Base-by-base conservation (phyloP, 257 asterid genomes). In the Parsonsia alboflavescens region DNA sequence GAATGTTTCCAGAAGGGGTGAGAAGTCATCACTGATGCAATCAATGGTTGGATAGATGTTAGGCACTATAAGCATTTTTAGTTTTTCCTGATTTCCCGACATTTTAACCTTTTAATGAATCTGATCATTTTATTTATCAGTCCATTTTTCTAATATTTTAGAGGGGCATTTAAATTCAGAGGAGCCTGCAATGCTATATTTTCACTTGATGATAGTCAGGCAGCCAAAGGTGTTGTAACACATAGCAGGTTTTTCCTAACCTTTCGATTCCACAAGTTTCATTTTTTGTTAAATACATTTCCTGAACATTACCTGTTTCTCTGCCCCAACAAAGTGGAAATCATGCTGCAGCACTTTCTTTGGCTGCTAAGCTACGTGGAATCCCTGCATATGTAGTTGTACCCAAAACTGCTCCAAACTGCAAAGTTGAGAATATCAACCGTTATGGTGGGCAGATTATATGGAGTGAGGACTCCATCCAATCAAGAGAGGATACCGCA, bases 1-100 rank as follows among this genome's bases (percentile, higher is more conserved):
- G 98, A 94, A 89, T 89, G 93, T 78, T 91, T 91, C 61, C 98
- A 94, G 84, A 94, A 94, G 84, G 98, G 98, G 98, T 94, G 82
- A 86, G 94, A 73, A 73, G 66, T 17, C 24, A 59, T 33, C 17
- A 6, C 39, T 22, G n/a, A 72, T 59, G 7, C 58, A 2, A n/a
- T n/a, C n/a, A n/a, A n/a, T 45, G 48, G 28, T 73, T 4, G 33
- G 17, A 62, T 24, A 65, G 30, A 4, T 61, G 41, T 17, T 56
- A 11, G 64, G 33, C 17, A 22, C 10, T 58, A 58, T 58, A 24
- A 58, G 21, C 33, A 24, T 52, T 15, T 59, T 48, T 5, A 0
- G 21, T 68, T 13, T 21, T 3, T 13, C 13, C 44, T 4, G 33
- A 50, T 2, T 8, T 57, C 28, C 33, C 58, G 26, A 41, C 36